phyloP scores from a whole-genome alignment of 805 yeast species.

The Zygosaccharomyces rouxii region DNA sequence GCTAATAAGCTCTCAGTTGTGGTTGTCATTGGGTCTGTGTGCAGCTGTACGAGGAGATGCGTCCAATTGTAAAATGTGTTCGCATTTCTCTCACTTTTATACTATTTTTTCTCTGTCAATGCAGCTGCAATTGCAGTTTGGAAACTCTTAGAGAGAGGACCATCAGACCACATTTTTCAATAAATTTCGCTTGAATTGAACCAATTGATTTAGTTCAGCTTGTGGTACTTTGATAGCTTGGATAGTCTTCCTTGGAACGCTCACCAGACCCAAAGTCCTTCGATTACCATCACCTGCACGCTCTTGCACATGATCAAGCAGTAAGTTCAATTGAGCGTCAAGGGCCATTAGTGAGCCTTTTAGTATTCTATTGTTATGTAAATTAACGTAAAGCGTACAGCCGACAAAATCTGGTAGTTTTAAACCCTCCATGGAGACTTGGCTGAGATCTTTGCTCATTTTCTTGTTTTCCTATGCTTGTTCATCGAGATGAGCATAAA shows the following conservation, averaged over 20 bases:
- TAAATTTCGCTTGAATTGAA: conserved; percentile 12
- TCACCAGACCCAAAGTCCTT: conserved; percentile 50
- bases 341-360: conserved; percentile 40
- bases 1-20: conserved; percentile 26
- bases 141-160: conserved; percentile 9
- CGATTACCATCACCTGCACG: conserved; percentile 11
- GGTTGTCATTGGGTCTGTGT: conserved; percentile 7
- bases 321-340: conserved; percentile 42
- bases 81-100: not conserved
- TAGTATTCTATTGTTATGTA: conserved; percentile 35
- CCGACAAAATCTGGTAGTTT: conserved; percentile 28
- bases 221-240: conserved; percentile 21
- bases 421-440: conserved; percentile 14
- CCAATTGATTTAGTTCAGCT: conserved; percentile 24
- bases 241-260: conserved; percentile 45
- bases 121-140: not conserved
- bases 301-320: conserved; percentile 40
- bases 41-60: not conserved
- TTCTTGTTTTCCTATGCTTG: conserved; percentile 1
- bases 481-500: conserved; percentile 1
- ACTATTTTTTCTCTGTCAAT: not conserved
- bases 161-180: conserved; percentile 11
- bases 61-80: not conserved
- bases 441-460: not conserved
- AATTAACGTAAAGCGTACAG: conserved; percentile 35